Conservation (phyloP, 1,284 basidiomycete genomes). For the Ganoderma leucocontextum region DNA sequence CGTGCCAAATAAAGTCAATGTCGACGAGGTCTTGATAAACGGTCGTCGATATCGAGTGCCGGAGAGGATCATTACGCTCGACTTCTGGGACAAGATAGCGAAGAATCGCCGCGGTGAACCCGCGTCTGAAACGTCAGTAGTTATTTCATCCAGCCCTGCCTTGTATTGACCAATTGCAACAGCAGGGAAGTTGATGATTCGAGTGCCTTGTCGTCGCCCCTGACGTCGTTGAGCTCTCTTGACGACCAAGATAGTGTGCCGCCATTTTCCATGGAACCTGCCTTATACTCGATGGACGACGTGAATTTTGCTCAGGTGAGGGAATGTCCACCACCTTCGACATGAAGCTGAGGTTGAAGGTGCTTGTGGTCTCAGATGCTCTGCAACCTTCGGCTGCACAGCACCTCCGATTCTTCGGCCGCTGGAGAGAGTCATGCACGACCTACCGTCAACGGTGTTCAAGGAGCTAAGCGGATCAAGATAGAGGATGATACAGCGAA, state of each 20-base stretch:
- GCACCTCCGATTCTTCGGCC: constrained; percentile 11
- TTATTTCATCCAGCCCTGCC: not conserved
- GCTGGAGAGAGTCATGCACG: not conserved
- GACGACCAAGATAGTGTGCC: constrained; percentile 63
- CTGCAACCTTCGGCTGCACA: constrained; percentile 28
- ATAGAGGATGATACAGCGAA: constrained; percentile 11
- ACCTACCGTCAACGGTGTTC: constrained; percentile 1
- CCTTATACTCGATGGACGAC: constrained; percentile 48
- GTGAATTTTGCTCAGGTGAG: constrained; percentile 49
- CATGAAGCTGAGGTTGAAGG: not conserved
- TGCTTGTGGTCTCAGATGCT: constrained; percentile 25
- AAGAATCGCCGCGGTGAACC: constrained; percentile 47
- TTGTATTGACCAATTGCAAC: not conserved
- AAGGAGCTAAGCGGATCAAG: constrained; percentile 13
- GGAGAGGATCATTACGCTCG: constrained; percentile 89
- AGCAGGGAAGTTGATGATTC: constrained; percentile 46
- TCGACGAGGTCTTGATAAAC: constrained; percentile 83
- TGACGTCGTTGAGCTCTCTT: constrained; percentile 78
- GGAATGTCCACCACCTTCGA: not conserved
- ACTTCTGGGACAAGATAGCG: constrained; percentile 93
- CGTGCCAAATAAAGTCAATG: constrained; percentile 54
- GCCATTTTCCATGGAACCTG: constrained; percentile 27
- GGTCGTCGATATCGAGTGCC: constrained; percentile 93
- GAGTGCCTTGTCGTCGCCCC: constrained; percentile 68
- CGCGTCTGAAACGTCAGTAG: constrained; percentile 52